These are phyloP conservation scores for Agaricus subrufescens DNA, from an alignment of 768 basidiomycete genomes.

Conservation along the genomic window DNA sequence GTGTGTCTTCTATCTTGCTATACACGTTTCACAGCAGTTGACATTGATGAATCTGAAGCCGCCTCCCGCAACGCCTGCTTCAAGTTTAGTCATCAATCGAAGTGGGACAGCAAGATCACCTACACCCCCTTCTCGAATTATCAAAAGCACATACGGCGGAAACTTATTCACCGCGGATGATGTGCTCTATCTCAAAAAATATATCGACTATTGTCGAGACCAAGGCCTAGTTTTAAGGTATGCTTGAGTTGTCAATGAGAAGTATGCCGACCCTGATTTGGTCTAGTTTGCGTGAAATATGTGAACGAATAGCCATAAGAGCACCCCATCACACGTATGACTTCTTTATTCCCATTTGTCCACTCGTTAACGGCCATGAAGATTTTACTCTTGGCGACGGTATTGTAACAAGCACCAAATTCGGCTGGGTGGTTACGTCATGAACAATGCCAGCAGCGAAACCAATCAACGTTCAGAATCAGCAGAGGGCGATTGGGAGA, in stretches of 20 bases:
- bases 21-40: not conserved
- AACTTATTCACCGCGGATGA: constrained; percentile 86
- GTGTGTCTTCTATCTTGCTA: constrained; percentile 24
- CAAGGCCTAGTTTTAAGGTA: constrained; percentile 81
- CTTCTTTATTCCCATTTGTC: not conserved
- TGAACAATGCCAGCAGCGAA: constrained; percentile 39
- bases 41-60: constrained; percentile 28
- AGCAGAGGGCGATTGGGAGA: constrained; percentile 39
- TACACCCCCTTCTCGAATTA: constrained; percentile 75
- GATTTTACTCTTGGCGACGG: constrained; percentile 87
- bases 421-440: constrained; percentile 78
- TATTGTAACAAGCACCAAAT: constrained; percentile 94
- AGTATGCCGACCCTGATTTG: not conserved
- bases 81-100: constrained; percentile 62
- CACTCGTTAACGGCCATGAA: constrained; percentile 21
- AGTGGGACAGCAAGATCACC: constrained; percentile 74
- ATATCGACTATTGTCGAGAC: constrained; percentile 88
- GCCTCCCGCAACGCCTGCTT: constrained; percentile 60
- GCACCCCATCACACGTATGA: constrained; percentile 87
- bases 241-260: constrained; percentile 1
- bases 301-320: constrained; percentile 82
- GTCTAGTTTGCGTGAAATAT: constrained; percentile 71
- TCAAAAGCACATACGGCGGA: constrained; percentile 88
- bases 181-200: constrained; percentile 77
- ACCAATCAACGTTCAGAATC: constrained; percentile 33